Percentiles rank a stretch among this genome's conserved stretches.
Conservation (phyloP, 768 basidiomycete genomes). For the Boletus vinaceobasis region DNA sequence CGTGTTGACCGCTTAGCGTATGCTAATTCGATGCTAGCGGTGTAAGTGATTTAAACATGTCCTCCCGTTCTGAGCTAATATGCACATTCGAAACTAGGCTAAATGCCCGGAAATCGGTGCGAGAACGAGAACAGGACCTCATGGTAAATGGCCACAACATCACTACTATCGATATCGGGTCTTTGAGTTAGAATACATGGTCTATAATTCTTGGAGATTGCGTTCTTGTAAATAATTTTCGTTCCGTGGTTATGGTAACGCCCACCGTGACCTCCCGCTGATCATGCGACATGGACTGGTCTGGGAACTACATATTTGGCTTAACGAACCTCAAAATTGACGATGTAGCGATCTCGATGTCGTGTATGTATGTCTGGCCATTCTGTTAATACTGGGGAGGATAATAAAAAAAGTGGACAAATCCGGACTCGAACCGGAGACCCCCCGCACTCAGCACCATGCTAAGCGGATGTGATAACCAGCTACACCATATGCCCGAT, state of each 20-base stretch:
- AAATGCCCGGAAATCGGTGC: slow-evolving; percentile 9
- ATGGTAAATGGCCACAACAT: not conserved
- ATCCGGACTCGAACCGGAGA: slow-evolving; percentile 41
- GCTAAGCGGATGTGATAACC: slow-evolving; percentile 42
- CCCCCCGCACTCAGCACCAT: slow-evolving; percentile 35
- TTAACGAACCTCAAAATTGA: no score
- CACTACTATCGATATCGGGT: slow-evolving; percentile 2
- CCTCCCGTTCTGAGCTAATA: not conserved
- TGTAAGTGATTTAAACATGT: not conserved
- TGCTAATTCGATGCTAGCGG: slow-evolving; percentile 15
- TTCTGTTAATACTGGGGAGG: no score
- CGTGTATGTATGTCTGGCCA: no score
- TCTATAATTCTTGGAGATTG: no score
- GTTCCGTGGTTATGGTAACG: no score
- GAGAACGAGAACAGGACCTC: not conserved
- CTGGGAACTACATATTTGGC: no score
- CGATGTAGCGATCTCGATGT: no score
- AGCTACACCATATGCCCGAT: slow-evolving; percentile 39
- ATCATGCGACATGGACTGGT: no score
- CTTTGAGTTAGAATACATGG: no score
- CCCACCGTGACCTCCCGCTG: no score
- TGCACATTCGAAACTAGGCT: not conserved
- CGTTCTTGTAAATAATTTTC: no score
- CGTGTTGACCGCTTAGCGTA: not conserved
- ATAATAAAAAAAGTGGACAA: slow-evolving; percentile 33